Evolutionary conservation across 2,329 filamentous ascomycete species (phyloP), one percentile per base, ranked within the genome.

Genomic region (Apiospora kogelbergensis): DNA sequence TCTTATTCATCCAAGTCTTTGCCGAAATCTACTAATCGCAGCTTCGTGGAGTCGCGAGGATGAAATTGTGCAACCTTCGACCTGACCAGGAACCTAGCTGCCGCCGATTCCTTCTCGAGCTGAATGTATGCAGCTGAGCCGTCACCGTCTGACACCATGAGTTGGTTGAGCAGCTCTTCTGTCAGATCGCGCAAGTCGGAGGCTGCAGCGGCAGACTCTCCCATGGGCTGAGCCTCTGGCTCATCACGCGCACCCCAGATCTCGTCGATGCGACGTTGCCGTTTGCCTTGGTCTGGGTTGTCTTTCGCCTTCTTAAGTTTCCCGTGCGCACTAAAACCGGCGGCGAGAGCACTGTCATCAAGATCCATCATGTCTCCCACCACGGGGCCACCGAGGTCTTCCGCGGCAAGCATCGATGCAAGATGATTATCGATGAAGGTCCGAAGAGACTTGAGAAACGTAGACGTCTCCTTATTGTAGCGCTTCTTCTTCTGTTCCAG

Each of bases 321-420:
- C 15, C 88, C 89, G 69, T 89, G 86, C 0, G 86, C 79, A 72
- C 84, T 90, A 77, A 91, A 91, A 1, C 88, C 89, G 10, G 84
- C 86, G 6, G 84, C 85, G 6, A 91, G 80, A 71, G 86, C 87
- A 60, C 91, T 86, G 10, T 86, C 74, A 83, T 90, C 80, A 26
- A 92, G 75, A 78, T 92, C 89, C 76, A 91, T 84, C 73, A 91
- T 84, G 72, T 93, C 91, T 3, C 94, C 93, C 0, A 95, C 93
- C 13, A 94, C 91, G 0, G 94, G 93, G 0, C 94, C 93, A 9
- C 94, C 94, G 1, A 95, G 84, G 75, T 94, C 92, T 80, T 97
- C 94, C 0, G 93, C 92, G 7, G 93, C 93, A 57, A 97, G 84
- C 89, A 95, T 92, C 3, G 87, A 81, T 1, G 92, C 91, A 1